These are phyloP conservation scores for Naganishia vishniacii DNA, from an alignment of 768 basidiomycete genomes.

Conservation along the genomic window DNA sequence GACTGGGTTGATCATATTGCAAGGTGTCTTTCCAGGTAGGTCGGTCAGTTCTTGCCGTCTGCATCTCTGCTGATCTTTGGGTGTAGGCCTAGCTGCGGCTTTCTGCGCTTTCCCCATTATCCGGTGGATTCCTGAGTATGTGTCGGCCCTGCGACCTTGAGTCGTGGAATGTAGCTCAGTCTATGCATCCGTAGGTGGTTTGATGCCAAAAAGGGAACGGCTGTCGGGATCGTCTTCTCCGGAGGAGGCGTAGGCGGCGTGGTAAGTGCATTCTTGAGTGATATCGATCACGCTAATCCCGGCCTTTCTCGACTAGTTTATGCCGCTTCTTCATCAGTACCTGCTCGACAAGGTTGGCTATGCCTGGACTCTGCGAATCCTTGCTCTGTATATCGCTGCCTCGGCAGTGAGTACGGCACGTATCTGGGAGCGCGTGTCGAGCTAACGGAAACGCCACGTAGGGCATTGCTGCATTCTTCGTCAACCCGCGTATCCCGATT, in stretches of 20 bases:
- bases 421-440: no score
- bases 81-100: conserved; percentile 28
- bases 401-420: conserved; percentile 27
- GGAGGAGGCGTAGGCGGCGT: conserved; percentile 33
- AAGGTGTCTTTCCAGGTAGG: conserved; percentile 32
- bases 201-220: conserved; percentile 29
- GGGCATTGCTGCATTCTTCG: conserved; percentile 30
- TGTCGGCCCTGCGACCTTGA: neutral
- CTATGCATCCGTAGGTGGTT: conserved; percentile 28
- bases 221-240: conserved; percentile 31
- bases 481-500: conserved; percentile 33
- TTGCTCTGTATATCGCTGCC: conserved; percentile 24
- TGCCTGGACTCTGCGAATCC: conserved; percentile 28
- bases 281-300: no score
- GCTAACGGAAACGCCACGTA: neutral
- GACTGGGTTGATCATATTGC: conserved; percentile 25
- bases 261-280: conserved; percentile 19
- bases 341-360: conserved; percentile 27
- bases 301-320: no score
- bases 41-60: neutral
- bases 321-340: conserved; percentile 28
- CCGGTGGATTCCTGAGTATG: conserved; percentile 33
- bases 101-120: conserved; percentile 32
- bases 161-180: neutral
- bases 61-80: neutral